Percentiles rank a stretch among this genome's conserved stretches.
Evolutionary conservation across 106 monocot genomes (phyloP).

Genomic region (Amphibolis antarctica): DNA sequence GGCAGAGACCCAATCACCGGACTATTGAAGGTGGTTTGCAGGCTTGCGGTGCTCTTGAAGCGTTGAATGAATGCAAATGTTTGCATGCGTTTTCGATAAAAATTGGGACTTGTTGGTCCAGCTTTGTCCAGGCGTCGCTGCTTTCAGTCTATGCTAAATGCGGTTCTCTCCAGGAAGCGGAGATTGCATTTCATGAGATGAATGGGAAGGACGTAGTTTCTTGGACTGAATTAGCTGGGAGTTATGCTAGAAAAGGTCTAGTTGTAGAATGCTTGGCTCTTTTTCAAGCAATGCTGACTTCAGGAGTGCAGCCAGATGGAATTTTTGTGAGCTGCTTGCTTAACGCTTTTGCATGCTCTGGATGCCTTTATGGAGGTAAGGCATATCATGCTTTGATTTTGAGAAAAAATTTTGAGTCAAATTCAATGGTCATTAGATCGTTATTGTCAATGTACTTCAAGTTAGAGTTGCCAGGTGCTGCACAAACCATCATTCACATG

Average conservation of each 20-base stretch:
- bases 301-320: conserved; percentile 41
- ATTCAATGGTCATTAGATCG: conserved; percentile 15
- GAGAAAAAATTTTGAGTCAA: conserved; percentile 33
- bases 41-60: conserved; percentile 36
- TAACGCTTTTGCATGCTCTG: conserved; percentile 22
- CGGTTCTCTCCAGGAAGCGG: conserved; percentile 32
- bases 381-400: conserved; percentile 53
- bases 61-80: conserved; percentile 25
- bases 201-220: conserved; percentile 47
- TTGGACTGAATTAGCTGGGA: conserved; percentile 46
- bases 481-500: conserved; percentile 26
- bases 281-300: conserved; percentile 37
- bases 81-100: conserved; percentile 49
- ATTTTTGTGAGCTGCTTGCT: conserved; percentile 51
- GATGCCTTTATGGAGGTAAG: conserved; percentile 25
- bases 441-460: conserved; percentile 55
- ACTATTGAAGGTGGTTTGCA: conserved; percentile 39
- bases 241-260: conserved; percentile 33
- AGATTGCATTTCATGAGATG: conserved; percentile 37
- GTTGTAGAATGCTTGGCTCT: conserved; percentile 21
- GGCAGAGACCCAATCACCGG: conserved; percentile 31
- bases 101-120: conserved; percentile 18
- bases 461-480: conserved; percentile 24
- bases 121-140: conserved; percentile 29
- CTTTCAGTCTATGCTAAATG: conserved; percentile 64